Evolutionary conservation across 352 stramenopile genomes (phyloP), one percentile per base, ranked within the genome.

Genomic region (Globisporangium nagaii): DNA sequence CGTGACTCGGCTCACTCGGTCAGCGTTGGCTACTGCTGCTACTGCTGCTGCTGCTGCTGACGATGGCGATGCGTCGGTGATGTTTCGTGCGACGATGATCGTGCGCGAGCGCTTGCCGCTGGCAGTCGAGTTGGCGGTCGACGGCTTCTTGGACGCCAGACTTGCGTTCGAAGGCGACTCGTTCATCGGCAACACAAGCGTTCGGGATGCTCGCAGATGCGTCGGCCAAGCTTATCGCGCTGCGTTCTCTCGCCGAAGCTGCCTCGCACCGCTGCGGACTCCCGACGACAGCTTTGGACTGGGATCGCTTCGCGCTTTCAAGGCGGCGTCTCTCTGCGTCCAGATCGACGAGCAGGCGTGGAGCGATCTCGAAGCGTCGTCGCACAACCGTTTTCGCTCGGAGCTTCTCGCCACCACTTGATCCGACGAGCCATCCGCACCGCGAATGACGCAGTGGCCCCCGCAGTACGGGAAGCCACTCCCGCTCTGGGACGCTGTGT

Each of bases 401-500:
- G 1, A 24, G 24, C 20, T 3, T 24, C 19, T 15, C 9, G 35
- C 7, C 34, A 19, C 12, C 13, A 20, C 15, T 30, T 22, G 15
- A 11, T 24, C 25, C 2, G 35, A 35, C 17, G 19, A 24, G 10
- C 8, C n/a, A 15, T 22, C 17, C 9, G 2, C n/a, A n/a, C 9
- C n/a, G 6, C 34, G 1, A 34, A 75, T 72, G 66, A 42, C 54
- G 1, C 43, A 39, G 24, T 87, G 71, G 67, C 75, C 67, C 55
- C 73, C 67, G 5, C 63, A 71, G 61, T 74, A 70, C 36, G 75
- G 72, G 22, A 62, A 63, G 35, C 49, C 51, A 2, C 45, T 86
- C 32, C 57, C 64, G 45, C 75, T 89, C 31, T 89, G 75, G 73
- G 75, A 82, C 17, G 75, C 79, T 1, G 71, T 87, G 28, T 89